phyloP scores from a whole-genome alignment of 2,329 filamentous ascomycete genomes.

The Aspergillus uvarum region DNA sequence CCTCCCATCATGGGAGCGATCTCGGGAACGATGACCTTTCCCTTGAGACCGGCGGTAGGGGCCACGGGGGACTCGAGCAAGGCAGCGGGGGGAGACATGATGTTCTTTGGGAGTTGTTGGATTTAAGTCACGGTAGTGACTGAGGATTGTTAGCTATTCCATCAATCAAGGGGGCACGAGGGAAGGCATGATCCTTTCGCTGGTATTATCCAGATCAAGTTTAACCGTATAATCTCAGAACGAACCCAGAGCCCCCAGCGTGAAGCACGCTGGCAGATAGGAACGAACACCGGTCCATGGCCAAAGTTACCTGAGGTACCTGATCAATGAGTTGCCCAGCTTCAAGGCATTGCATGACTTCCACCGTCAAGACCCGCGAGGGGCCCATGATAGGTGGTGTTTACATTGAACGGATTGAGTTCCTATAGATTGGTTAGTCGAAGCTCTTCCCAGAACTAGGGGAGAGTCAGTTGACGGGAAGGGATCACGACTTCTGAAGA shows the following conservation, averaged over 20 bases:
- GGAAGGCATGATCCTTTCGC: conserved; percentile 97
- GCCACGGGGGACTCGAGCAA: conserved; percentile 53
- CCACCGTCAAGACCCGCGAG: conserved; percentile 24
- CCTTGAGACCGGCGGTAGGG: conserved; percentile 37
- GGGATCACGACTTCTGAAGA: conserved; percentile 1
- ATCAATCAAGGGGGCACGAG: conserved; percentile 37
- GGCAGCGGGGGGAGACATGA: conserved; percentile 78
- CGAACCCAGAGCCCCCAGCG: conserved; percentile 30
- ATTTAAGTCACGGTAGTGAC: conserved; percentile 26
- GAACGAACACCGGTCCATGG: conserved; percentile 67
- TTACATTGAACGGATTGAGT: conserved; percentile 25
- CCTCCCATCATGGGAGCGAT: conserved; percentile 34
- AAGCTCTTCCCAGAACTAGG: neutral
- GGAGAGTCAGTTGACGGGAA: conserved; percentile 23
- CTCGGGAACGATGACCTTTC: conserved; percentile 48
- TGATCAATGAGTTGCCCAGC: conserved; percentile 45
- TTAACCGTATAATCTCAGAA: conserved; percentile 84
- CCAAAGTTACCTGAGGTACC: conserved; percentile 50
- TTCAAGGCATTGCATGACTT: conserved; percentile 41
- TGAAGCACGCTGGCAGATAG: conserved; percentile 15
- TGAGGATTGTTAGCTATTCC: conserved; percentile 44
- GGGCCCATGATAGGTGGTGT: conserved; percentile 14
- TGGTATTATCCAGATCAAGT: conserved; percentile 99
- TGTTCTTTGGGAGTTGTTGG: conserved; percentile 27
- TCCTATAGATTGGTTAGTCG: conserved; percentile 15